These are phyloP conservation scores for Fusarium metavorans DNA, from an alignment of 2,329 filamentous ascomycete species.

Conservation along the genomic window DNA sequence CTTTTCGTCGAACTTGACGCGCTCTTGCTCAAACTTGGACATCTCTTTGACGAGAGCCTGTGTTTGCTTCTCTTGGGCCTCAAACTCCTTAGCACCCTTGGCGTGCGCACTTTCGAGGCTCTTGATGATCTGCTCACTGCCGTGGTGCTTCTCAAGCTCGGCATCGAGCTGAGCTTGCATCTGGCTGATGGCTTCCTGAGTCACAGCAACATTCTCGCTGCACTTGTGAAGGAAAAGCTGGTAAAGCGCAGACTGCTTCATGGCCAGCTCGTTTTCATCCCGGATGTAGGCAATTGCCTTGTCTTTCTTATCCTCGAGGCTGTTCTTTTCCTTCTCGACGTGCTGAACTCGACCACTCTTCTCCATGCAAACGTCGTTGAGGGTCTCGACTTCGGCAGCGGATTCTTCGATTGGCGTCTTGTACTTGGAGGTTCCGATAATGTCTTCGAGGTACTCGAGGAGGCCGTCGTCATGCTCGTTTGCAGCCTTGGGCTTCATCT, in stretches of 20 bases:
- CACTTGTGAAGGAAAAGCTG: conserved; percentile 92
- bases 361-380: conserved; percentile 95
- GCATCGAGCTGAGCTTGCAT: conserved; percentile 88
- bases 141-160: conserved; percentile 92
- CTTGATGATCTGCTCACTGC: conserved; percentile 91
- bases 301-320: conserved; percentile 95
- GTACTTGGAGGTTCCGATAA: conserved; percentile 98
- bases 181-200: conserved; percentile 89
- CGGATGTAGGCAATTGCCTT: conserved; percentile 89
- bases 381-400: conserved; percentile 86
- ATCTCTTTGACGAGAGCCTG: conserved; percentile 87
- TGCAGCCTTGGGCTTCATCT: conserved; percentile 97
- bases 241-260: conserved; percentile 92
- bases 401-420: conserved; percentile 97
- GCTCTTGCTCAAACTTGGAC: conserved; percentile 94
- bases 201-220: conserved; percentile 87
- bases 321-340: conserved; percentile 95
- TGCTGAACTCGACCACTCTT: conserved; percentile 97
- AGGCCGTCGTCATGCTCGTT: conserved; percentile 97
- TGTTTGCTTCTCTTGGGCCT: conserved; percentile 83
- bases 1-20: conserved; percentile 98
- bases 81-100: conserved; percentile 84
- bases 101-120: conserved; percentile 87
- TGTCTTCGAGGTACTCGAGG: conserved; percentile 96
- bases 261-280: conserved; percentile 91